Evolutionary conservation across 2,329 filamentous ascomycete species (phyloP).

Genomic region (Bimuria novae-zelandiae): DNA sequence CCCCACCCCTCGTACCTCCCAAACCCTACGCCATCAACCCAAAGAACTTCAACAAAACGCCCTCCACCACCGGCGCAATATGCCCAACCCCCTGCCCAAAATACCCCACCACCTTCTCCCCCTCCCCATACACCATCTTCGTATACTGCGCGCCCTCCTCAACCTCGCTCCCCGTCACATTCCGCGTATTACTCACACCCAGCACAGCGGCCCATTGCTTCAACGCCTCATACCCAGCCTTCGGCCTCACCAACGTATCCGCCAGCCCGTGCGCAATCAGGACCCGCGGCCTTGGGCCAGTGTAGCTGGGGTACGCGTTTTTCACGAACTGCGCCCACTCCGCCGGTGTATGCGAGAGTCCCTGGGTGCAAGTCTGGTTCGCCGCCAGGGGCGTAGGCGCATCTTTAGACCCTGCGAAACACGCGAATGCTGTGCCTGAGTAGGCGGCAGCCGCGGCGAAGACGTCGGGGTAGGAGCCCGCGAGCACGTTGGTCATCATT

Average conservation of each 20-base stretch:
- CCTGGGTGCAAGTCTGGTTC: slow-evolving; percentile 58
- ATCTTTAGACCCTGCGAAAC: slow-evolving; percentile 23
- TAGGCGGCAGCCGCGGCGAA: slow-evolving; percentile 33
- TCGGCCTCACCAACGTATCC: slow-evolving; percentile 34
- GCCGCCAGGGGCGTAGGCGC: slow-evolving; percentile 13
- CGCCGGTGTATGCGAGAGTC: slow-evolving; percentile 48
- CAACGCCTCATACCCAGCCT: slow-evolving; percentile 23
- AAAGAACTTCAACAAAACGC: slow-evolving; percentile 23
- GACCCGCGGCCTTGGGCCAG: slow-evolving; percentile 39
- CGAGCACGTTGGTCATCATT: slow-evolving; percentile 42
- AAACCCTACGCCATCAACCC: slow-evolving; percentile 2
- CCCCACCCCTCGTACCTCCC: too few relatives aligned
- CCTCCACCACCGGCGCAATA: slow-evolving; percentile 17
- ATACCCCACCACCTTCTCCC: slow-evolving; percentile 23
- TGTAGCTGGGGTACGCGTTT: slow-evolving; percentile 40
- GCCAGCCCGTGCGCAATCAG: slow-evolving; percentile 40
- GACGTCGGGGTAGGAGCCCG: slow-evolving; percentile 34
- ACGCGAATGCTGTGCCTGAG: slow-evolving; percentile 35
- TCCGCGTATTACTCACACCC: slow-evolving; percentile 13
- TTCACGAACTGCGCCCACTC: slow-evolving; percentile 18
- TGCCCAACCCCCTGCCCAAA: slow-evolving; percentile 24
- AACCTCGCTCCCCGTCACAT: slow-evolving; percentile 15
- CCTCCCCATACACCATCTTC: slow-evolving; percentile 22
- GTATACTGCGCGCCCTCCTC: slow-evolving; percentile 20
- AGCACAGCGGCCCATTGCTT: slow-evolving; percentile 25